Conservation (phyloP, 306 rosid species). For the Canavalia ensiformis region DNA sequence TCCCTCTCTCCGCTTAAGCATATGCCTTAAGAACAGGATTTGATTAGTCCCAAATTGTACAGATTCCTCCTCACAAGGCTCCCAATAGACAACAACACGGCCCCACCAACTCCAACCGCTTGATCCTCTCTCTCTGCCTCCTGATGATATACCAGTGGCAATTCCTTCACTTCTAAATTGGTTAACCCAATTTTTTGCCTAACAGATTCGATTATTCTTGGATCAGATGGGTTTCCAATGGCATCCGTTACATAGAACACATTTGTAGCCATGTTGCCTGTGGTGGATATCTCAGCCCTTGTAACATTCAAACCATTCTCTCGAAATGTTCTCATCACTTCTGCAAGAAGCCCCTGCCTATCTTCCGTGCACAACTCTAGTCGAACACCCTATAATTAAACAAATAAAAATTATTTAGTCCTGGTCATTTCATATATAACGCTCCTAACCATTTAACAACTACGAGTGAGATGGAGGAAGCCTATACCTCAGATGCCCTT, state of each 20-base stretch:
- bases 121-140: slow-evolving; percentile 68
- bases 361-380: slow-evolving; percentile 76
- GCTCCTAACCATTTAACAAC: not conserved
- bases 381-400: slow-evolving; percentile 74
- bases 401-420: slow-evolving; percentile 16
- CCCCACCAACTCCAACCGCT: slow-evolving; percentile 82
- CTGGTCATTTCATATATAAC: not conserved
- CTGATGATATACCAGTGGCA: slow-evolving; percentile 60
- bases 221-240: slow-evolving; percentile 69
- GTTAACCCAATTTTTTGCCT: slow-evolving; percentile 76
- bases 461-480: not conserved
- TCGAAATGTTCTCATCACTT: slow-evolving; percentile 86
- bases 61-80: slow-evolving; percentile 91
- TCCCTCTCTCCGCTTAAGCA: not conserved
- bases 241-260: slow-evolving; percentile 86
- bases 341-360: slow-evolving; percentile 78
- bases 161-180: slow-evolving; percentile 77
- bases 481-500: slow-evolving; percentile 82
- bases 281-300: slow-evolving; percentile 86
- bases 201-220: slow-evolving; percentile 69
- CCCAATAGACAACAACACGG: slow-evolving; percentile 85
- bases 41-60: slow-evolving; percentile 81
- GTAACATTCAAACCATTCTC: slow-evolving; percentile 90
- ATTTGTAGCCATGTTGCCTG: slow-evolving; percentile 61
- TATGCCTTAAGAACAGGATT: slow-evolving; percentile 71